phyloP scores from a whole-genome alignment of 148 eudicot genomes.

The Rhododendron ovatum region DNA sequence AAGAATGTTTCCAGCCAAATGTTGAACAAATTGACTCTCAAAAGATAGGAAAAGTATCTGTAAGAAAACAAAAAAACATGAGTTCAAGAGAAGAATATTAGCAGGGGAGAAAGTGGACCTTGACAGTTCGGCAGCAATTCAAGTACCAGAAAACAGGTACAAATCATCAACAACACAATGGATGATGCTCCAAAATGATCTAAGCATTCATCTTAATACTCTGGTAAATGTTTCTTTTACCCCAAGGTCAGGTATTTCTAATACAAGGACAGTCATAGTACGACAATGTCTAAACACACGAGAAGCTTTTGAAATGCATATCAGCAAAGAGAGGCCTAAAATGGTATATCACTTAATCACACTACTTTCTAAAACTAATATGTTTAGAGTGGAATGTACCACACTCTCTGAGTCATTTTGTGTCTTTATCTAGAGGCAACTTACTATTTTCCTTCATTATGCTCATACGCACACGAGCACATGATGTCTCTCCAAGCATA shows the following conservation, averaged over 20 bases:
- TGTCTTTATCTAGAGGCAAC: background rate
- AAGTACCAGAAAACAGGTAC: background rate
- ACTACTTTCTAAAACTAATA: background rate
- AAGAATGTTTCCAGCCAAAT: conserved; percentile 50
- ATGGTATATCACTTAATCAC: background rate
- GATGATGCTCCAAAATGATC: background rate
- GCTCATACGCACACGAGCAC: background rate
- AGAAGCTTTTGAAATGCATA: background rate
- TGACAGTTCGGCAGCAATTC: background rate
- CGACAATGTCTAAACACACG: background rate
- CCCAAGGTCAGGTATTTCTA: background rate
- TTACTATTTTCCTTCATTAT: background rate
- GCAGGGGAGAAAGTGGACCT: background rate
- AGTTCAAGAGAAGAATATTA: background rate
- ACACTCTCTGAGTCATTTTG: background rate
- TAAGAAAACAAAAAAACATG: background rate
- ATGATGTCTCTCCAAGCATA: background rate
- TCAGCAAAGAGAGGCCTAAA: background rate
- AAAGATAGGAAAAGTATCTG: conserved; percentile 49
- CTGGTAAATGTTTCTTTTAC: background rate
- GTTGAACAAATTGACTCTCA: conserved; percentile 49
- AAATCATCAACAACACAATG: background rate
- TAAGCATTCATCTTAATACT: background rate
- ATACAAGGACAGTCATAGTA: background rate
- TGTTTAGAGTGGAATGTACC: background rate